Base-by-base conservation (phyloP, 1,284 basidiomycete species). In the Moesziomyces antarcticus region DNA sequence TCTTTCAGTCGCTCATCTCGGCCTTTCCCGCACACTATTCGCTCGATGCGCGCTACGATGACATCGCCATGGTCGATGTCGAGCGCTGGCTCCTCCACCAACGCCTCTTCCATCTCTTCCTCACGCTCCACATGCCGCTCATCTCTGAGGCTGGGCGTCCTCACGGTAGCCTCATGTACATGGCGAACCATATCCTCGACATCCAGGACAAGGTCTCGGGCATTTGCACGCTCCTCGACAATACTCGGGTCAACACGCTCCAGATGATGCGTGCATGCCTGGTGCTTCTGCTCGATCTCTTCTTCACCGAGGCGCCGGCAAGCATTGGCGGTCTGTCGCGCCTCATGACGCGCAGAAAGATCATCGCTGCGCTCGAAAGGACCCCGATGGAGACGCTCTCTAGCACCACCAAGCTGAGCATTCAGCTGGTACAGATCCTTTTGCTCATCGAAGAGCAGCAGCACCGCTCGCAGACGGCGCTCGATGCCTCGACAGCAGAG, bases 21-120 rank as follows among this genome's bases (percentile, higher is more conserved):
- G 52, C 63, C 1, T 63, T 72, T 9, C 69, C 69, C 7, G 63
- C 69, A 3, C 69, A 72, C 59, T 72, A 67, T 41, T 66, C 69
- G 41, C 56, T 72, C 18, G 69, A 72, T 30, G 54, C 56, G 20
- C 56, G 56, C 5, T 72, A 67, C 56, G 63, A 58, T 6, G 50
- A 50, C 5, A 57, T 67, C 13, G 47, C 37, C 11, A 43, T 65
- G 9, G 49, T 63, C 18, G 69, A 72, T 18, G 52, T 72, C 18
- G 63, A 72, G 24, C 58, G 69, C 20, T 72, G 69, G 69, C 64
- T 72, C 20, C 35, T 72, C 10, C 69, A 72, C 21, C 69, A 72
- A 27, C 50, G 53, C 3, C 45, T 67, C 14, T 72, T 72, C 50
- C 57, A 63, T n/a, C 56, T 67, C 10, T 63, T 67, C 11, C 45